phyloP scores from a whole-genome alignment of 108 stramenopile genomes.

The Asterionellopsis glacialis region DNA sequence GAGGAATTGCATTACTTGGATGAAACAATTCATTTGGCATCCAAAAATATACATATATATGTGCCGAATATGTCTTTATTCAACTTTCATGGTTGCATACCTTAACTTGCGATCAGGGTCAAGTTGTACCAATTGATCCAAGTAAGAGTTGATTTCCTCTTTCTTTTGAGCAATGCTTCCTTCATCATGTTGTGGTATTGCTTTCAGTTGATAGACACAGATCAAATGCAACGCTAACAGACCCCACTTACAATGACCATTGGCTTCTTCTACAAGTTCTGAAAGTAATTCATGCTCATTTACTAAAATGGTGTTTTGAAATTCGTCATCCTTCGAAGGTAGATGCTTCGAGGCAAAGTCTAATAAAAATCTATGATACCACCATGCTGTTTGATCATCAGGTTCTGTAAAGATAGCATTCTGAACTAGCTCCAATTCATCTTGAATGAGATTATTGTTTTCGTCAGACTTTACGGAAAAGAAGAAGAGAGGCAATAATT shows the following conservation, averaged over 20 bases:
- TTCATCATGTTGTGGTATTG: neutral
- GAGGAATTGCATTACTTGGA: no score
- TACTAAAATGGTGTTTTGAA: conserved; percentile 14
- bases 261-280: conserved; percentile 37
- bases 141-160: neutral
- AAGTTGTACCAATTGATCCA: conserved; percentile 21
- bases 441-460: conserved; percentile 7
- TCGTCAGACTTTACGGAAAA: no score
- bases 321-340: neutral
- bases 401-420: conserved; percentile 97
- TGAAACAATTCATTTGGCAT: no score
- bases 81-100: conserved; percentile 25
- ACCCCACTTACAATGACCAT: conserved; percentile 40
- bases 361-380: conserved; percentile 88
- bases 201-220: conserved; percentile 8
- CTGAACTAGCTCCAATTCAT: conserved; percentile 58
- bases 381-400: conserved; percentile 96
- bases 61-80: no score
- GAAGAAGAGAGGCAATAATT: conserved; percentile 55
- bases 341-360: conserved; percentile 2
- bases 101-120: conserved; percentile 39
- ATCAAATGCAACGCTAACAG: conserved; percentile 33
- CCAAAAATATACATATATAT: no score
- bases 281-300: conserved; percentile 26
- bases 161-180: conserved; percentile 2